phyloP scores from a whole-genome alignment of 768 basidiomycete species.

The Auriscalpium microsporum region DNA sequence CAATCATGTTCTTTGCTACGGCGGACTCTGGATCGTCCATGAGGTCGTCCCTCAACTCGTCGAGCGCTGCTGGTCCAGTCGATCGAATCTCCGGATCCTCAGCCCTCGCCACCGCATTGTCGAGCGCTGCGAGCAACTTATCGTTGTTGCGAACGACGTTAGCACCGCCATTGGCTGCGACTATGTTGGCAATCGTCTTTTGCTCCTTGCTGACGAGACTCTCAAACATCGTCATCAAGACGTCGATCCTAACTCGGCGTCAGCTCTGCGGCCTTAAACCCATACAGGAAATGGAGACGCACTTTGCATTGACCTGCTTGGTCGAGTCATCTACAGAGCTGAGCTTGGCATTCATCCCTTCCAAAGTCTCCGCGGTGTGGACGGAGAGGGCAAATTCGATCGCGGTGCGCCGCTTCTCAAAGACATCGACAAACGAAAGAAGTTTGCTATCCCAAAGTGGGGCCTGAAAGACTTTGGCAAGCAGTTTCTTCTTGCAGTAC shows the following conservation, averaged over 20 bases:
- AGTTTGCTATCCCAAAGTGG: slow-evolving; percentile 22
- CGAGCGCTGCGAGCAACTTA: slow-evolving; percentile 13
- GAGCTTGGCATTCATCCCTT: slow-evolving; percentile 6
- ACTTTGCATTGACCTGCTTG: slow-evolving; percentile 14
- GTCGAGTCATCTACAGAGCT: slow-evolving; percentile 2
- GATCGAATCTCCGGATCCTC: not conserved
- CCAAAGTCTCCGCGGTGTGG: slow-evolving; percentile 17
- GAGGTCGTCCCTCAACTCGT: slow-evolving; percentile 12
- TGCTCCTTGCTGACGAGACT: slow-evolving; percentile 11
- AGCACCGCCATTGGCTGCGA: slow-evolving; percentile 18
- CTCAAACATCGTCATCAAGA: slow-evolving; percentile 9
- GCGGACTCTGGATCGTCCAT: slow-evolving; percentile 16
- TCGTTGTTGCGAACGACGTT: slow-evolving; percentile 14
- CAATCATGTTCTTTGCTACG: slow-evolving; percentile 10
- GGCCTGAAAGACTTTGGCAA: slow-evolving; percentile 22
- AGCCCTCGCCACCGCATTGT: not conserved
- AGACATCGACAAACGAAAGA: slow-evolving; percentile 16
- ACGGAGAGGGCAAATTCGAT: slow-evolving; percentile 23
- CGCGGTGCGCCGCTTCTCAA: slow-evolving; percentile 18
- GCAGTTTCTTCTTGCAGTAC: slow-evolving; percentile 22
- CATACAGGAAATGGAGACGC: not conserved
- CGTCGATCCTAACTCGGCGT: slow-evolving; percentile 6
- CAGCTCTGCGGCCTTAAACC: not conserved
- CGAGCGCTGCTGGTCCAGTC: not conserved
- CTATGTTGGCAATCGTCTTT: not conserved